Conservation (phyloP, 805 yeast genomes). For the Zygosaccharomyces kombuchaensis region DNA sequence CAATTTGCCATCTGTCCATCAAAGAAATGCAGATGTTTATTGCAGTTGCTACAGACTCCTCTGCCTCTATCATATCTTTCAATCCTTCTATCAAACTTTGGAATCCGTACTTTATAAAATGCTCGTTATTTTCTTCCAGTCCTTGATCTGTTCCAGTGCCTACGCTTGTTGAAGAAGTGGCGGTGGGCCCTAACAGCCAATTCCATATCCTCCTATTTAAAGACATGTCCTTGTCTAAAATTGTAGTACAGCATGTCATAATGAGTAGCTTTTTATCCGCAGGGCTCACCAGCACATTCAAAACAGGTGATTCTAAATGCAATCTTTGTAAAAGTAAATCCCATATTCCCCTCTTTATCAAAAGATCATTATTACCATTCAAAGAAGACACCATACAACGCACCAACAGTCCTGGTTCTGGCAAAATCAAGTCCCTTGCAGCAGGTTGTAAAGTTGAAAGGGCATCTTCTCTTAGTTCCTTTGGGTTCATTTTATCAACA, state of each 20-base stretch:
- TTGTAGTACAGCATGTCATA: slow-evolving; percentile 60
- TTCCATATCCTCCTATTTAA: slow-evolving; percentile 89
- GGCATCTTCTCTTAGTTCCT: slow-evolving; percentile 34
- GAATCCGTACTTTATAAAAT: slow-evolving; percentile 58
- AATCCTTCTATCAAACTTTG: slow-evolving; percentile 50
- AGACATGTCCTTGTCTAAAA: slow-evolving; percentile 86
- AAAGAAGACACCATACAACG: slow-evolving; percentile 72
- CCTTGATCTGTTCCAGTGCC: slow-evolving; percentile 8
- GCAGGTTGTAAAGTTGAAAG: slow-evolving; percentile 39
- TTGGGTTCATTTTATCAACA: slow-evolving; percentile 19
- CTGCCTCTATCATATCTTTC: slow-evolving; percentile 40
- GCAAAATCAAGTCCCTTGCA: slow-evolving; percentile 59
- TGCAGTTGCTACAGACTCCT: slow-evolving; percentile 41
- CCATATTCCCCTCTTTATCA: slow-evolving; percentile 83
- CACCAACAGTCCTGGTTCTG: slow-evolving; percentile 74
- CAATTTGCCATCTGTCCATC: slow-evolving; percentile 94
- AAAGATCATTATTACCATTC: slow-evolving; percentile 55
- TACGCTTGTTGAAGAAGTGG: slow-evolving; percentile 6
- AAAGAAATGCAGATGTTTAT: slow-evolving; percentile 65
- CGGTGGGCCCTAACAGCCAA: slow-evolving; percentile 78
- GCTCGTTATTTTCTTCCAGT: slow-evolving; percentile 28
- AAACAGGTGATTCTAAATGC: slow-evolving; percentile 56
- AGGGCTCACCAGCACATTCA: slow-evolving; percentile 44
- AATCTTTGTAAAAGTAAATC: slow-evolving; percentile 70
- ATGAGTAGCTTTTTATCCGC: slow-evolving; percentile 57